A percentile compares a stretch with the other conserved stretches of the same genome.
phyloP scores from a whole-genome alignment of 2,329 filamentous ascomycete genomes.

The Talaromyces sp. region DNA sequence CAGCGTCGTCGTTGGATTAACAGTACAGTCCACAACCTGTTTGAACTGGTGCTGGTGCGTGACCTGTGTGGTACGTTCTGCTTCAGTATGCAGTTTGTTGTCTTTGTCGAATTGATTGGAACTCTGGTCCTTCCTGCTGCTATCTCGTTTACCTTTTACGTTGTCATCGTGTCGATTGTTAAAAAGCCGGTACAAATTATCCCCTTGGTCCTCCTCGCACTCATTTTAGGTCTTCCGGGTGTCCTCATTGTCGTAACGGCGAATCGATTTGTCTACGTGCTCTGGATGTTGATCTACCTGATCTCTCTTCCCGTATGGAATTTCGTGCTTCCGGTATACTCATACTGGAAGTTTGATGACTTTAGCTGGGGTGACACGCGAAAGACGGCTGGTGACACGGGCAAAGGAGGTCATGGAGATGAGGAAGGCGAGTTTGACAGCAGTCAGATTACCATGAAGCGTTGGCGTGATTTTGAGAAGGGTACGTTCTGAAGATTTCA shows the following conservation, averaged over 20 bases:
- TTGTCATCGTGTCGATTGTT: slow-evolving; percentile 83
- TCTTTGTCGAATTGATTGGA: slow-evolving; percentile 90
- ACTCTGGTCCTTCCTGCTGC: slow-evolving; percentile 93
- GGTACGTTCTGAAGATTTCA: slow-evolving; percentile 37
- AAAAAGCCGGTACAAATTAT: slow-evolving; percentile 74
- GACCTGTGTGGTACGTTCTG: slow-evolving; percentile 98
- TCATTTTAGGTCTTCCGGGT: slow-evolving; percentile 90
- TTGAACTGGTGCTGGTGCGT: slow-evolving; percentile 91
- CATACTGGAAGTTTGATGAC: slow-evolving; percentile 99
- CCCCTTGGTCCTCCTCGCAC: slow-evolving; percentile 76
- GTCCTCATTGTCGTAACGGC: slow-evolving; percentile 89
- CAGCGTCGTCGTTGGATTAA: slow-evolving; percentile 99
- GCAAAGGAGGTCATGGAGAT: slow-evolving; percentile 73
- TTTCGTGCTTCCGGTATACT: slow-evolving; percentile 86
- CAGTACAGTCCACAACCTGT: slow-evolving; percentile 96
- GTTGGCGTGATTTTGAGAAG: slow-evolving; percentile 94
- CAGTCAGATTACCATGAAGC: slow-evolving; percentile 98
- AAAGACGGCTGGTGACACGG: slow-evolving; percentile 86
- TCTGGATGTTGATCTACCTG: slow-evolving; percentile 97
- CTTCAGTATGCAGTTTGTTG: slow-evolving; percentile 99
- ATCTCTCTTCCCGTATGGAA: slow-evolving; percentile 94
- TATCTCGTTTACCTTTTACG: slow-evolving; percentile 94
- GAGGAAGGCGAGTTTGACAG: slow-evolving; percentile 96
- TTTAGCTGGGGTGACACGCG: slow-evolving; percentile 98
- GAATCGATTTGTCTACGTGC: slow-evolving; percentile 82